Conservation (phyloP, 2,329 filamentous ascomycete species). For the Teratosphaeria zuluensis region DNA sequence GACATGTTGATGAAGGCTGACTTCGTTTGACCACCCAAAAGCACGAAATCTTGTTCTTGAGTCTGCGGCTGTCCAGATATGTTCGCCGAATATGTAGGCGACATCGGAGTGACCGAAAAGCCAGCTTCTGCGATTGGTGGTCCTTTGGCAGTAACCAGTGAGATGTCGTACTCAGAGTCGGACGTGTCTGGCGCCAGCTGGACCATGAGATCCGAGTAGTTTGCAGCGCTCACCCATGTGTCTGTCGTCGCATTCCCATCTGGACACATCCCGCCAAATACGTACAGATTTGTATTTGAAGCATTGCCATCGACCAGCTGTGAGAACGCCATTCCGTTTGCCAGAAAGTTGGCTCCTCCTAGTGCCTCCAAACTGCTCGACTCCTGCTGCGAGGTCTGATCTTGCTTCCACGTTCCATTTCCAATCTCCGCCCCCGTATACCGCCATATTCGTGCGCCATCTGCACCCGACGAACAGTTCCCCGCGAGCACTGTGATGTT, state of each 20-base stretch:
- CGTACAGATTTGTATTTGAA: slow-evolving; percentile 52
- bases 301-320: slow-evolving; percentile 45
- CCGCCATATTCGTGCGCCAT: slow-evolving; percentile 55
- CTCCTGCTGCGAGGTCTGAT: slow-evolving; percentile 24
- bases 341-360: slow-evolving; percentile 47
- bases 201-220: slow-evolving; percentile 74
- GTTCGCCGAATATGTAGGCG: slow-evolving; percentile 59
- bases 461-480: slow-evolving; percentile 50
- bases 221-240: slow-evolving; percentile 58
- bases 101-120: slow-evolving; percentile 68
- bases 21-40: slow-evolving; percentile 78
- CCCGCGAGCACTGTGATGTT: slow-evolving; percentile 67
- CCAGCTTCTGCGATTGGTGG: slow-evolving; percentile 74
- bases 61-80: slow-evolving; percentile 47
- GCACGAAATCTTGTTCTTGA: slow-evolving; percentile 67
- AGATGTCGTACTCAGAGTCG: slow-evolving; percentile 34
- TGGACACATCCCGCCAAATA: slow-evolving; percentile 89
- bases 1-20: slow-evolving; percentile 90
- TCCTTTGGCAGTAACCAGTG: slow-evolving; percentile 44
- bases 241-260: slow-evolving; percentile 30
- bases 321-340: slow-evolving; percentile 58
- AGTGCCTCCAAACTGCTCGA: slow-evolving; percentile 23
- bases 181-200: slow-evolving; percentile 44
- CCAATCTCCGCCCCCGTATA: slow-evolving; percentile 27
- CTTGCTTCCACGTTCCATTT: slow-evolving; percentile 46